Conservation (phyloP, 208 protist species). For the Leishmania lainsoni region DNA sequence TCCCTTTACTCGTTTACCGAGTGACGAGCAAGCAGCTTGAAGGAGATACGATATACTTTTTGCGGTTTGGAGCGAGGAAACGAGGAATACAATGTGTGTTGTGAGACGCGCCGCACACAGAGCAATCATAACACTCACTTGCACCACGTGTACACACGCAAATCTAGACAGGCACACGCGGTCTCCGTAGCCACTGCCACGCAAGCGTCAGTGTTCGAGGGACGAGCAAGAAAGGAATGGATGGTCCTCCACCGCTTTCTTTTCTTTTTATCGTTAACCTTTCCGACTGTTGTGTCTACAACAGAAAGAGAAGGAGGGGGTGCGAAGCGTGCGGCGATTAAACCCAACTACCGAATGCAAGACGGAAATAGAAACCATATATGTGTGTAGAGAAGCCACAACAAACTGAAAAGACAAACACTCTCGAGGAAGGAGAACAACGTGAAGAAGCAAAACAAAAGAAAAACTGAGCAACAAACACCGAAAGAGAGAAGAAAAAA, state of each 20-base stretch:
- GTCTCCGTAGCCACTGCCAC: background rate
- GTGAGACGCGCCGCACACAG: background rate
- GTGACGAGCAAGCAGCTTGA: background rate
- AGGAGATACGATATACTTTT: background rate
- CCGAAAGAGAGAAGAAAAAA: background rate
- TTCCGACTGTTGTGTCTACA: background rate
- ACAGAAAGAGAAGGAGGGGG: background rate
- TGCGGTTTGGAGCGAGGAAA: background rate
- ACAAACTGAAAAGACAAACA: background rate
- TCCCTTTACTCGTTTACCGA: background rate
- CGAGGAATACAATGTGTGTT: background rate
- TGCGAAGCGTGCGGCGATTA: background rate
- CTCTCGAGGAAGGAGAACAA: background rate
- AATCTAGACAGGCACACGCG: background rate
- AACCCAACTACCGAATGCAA: background rate
- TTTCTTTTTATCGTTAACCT: background rate
- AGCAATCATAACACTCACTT: background rate
- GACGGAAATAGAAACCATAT: background rate
- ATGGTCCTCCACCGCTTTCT: background rate
- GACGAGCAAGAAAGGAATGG: background rate
- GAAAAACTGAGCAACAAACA: background rate
- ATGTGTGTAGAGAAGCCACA: background rate
- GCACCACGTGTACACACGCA: constrained; percentile 13
- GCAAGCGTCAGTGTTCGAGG: background rate
- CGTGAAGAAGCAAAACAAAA: background rate